Base-by-base conservation (phyloP, 495 filamentous ascomycete genomes). In the Podospora comata region DNA sequence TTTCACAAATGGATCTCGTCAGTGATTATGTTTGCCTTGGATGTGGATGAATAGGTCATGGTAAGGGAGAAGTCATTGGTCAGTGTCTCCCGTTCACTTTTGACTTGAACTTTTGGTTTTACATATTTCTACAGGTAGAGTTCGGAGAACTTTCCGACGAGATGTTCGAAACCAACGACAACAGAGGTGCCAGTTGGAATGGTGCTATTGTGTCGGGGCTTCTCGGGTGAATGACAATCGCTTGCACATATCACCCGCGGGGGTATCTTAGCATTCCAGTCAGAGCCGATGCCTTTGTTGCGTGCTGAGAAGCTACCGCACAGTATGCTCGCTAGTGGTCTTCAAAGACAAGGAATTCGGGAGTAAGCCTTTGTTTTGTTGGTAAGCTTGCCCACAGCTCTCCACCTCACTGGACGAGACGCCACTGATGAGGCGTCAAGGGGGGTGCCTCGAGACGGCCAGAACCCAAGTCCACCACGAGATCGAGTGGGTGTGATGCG, bases 361-460 rank as follows among this genome's bases (percentile, higher is more conserved):
- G 32, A 27, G 55, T 30, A 44, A 57, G 56, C 39, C 61, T 67
- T 70, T 70, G 68, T 70, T 27, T 26, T 48, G 16, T 32, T 55
- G 5, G 58, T 34, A 57, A 63, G 68, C 28, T 32, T 15, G 53
- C 34, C 19, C 64, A 48, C 23, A 58, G 15, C 26, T 62, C 61
- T n/a, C 56, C 39, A 18, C 60, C 28, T 64, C 61, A 65, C 9
- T 48, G 39, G 39, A 48, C 39, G 39, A 48, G 9, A 48, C 39
- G 39, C 13, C 39, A 48, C 39, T 48, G 39, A 48, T 11, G 39
- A 48, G 39, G 39, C 39, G 39, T 48, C n/a, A 26, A 58, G 23
- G 32, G 61, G 53, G 60, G 57, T 61, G 56, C 63, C 60, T 56
- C 18, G 30, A 58, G 59, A 30, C 18, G 15, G 13, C 23, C 23